Conservation (phyloP, 257 asterid species). For the Solanum chiquidenum region DNA sequence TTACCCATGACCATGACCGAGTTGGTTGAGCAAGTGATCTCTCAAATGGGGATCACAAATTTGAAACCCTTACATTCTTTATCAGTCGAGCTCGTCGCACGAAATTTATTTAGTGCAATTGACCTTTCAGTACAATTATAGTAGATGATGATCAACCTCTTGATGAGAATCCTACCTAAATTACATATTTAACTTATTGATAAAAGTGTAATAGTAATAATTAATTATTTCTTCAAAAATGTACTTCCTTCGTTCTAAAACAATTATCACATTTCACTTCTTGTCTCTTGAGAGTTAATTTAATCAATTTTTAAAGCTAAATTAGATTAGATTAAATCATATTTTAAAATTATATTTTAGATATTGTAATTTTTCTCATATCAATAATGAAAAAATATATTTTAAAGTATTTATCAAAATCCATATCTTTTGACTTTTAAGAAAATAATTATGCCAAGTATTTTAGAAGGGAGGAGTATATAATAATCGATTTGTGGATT, state of each 20-base stretch:
- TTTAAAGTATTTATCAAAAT: rapidly evolving
- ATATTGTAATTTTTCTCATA: not conserved
- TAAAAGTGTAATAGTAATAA: not conserved
- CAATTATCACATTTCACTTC: not conserved
- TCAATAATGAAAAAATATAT: no score
- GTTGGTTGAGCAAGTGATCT: not conserved
- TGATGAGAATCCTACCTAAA: not conserved
- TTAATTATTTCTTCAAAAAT: not conserved
- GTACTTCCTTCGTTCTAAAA: not conserved
- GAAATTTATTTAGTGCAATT: not conserved
- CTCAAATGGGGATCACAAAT: not conserved
- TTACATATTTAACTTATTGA: not conserved
- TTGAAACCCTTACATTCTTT: not conserved
- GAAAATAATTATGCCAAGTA: no score
- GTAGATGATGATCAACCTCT: not conserved
- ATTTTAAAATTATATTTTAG: not conserved
- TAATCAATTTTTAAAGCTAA: not conserved
- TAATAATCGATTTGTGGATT: not conserved
- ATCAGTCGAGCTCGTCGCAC: not conserved
- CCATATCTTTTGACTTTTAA: no score
- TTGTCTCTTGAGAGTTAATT: not conserved
- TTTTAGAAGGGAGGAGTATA: not conserved
- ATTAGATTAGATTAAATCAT: not conserved
- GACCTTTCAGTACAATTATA: not conserved
- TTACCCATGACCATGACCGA: rapidly evolving